These are phyloP conservation scores for Ceratonia siliqua DNA, from an alignment of 306 rosid species.

Conservation along the genomic window DNA sequence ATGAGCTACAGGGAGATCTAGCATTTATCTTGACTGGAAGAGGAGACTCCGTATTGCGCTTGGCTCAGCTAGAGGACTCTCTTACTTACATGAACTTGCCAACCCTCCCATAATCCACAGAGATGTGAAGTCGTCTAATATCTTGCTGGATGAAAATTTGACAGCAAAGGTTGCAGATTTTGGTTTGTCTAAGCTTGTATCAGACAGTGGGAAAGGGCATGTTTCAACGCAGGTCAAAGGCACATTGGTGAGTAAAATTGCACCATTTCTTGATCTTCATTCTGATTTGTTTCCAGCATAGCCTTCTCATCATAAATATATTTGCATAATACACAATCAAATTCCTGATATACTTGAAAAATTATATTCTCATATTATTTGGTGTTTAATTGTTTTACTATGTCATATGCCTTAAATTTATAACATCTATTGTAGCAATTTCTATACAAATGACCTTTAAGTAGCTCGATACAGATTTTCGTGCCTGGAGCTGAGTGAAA, in stretches of 20 bases:
- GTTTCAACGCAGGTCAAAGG: slow-evolving; percentile 97
- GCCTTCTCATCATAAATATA: not conserved
- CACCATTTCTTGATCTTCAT: slow-evolving; percentile 14
- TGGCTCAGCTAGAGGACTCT: slow-evolving; percentile 96
- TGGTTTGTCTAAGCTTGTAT: slow-evolving; percentile 84
- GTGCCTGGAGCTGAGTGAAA: too few species aligned
- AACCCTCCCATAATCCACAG: slow-evolving; percentile 95
- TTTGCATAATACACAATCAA: not conserved
- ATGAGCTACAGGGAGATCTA: slow-evolving; percentile 66
- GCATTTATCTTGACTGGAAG: slow-evolving; percentile 88
- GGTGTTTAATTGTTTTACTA: slow-evolving; percentile 6
- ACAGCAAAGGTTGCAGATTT: slow-evolving; percentile 96
- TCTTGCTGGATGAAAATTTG: slow-evolving; percentile 76
- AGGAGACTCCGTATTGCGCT: slow-evolving; percentile 89
- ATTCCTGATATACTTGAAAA: not conserved
- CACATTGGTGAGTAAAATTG: slow-evolving; percentile 64
- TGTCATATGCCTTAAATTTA: not conserved
- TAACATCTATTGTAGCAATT: too few species aligned
- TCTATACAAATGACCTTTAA: too few species aligned
- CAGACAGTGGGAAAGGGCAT: slow-evolving; percentile 78
- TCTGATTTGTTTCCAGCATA: not conserved
- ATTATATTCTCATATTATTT: slow-evolving; percentile 6
- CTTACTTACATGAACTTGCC: slow-evolving; percentile 93
- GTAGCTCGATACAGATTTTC: too few species aligned
- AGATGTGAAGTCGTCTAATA: slow-evolving; percentile 84